These are phyloP conservation scores for Ganoderma multipileum DNA, from an alignment of 1,284 basidiomycete genomes.

Conservation along the genomic window DNA sequence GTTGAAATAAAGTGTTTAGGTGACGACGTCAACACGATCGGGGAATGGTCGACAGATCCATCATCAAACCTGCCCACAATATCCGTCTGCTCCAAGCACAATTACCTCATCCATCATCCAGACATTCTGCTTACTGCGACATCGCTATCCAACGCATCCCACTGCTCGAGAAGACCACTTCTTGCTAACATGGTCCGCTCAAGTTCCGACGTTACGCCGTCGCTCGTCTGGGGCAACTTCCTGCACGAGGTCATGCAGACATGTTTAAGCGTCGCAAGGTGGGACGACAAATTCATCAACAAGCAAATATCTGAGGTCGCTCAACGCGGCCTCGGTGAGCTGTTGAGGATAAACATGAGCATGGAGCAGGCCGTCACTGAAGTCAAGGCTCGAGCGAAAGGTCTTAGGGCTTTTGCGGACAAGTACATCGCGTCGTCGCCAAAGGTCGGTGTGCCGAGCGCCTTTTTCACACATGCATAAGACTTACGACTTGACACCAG, in stretches of 20 bases:
- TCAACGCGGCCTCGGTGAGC: constrained; percentile 57
- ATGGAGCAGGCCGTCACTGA: constrained; percentile 71
- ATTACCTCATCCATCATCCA: constrained; percentile 85
- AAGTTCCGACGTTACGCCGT: constrained; percentile 63
- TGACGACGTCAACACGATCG: constrained; percentile 82
- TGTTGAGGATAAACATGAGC: constrained; percentile 66
- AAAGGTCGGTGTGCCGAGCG: constrained; percentile 52
- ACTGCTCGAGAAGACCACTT: constrained; percentile 85
- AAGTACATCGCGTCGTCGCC: constrained; percentile 67
- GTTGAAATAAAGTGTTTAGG: too few relatives aligned
- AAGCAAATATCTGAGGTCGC: constrained; percentile 63
- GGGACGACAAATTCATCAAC: constrained; percentile 68
- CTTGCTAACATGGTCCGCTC: constrained; percentile 68
- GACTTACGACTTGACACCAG: constrained; percentile 46
- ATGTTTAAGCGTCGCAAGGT: constrained; percentile 65
- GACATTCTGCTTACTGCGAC: constrained; percentile 92
- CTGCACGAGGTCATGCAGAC: constrained; percentile 89
- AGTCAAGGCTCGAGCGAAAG: constrained; percentile 65
- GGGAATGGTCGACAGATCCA: constrained; percentile 41
- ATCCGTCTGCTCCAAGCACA: constrained; percentile 59
- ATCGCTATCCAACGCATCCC: constrained; percentile 80
- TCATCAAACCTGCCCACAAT: constrained; percentile 50
- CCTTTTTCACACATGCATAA: background rate
- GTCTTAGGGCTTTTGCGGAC: constrained; percentile 67
- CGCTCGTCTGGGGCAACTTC: constrained; percentile 89